Percentiles rank a stretch among this genome's conserved stretches.
These are phyloP conservation scores for Aspergillus candidus DNA, from an alignment of 2,329 filamentous ascomycete species.

Conservation along the genomic window DNA sequence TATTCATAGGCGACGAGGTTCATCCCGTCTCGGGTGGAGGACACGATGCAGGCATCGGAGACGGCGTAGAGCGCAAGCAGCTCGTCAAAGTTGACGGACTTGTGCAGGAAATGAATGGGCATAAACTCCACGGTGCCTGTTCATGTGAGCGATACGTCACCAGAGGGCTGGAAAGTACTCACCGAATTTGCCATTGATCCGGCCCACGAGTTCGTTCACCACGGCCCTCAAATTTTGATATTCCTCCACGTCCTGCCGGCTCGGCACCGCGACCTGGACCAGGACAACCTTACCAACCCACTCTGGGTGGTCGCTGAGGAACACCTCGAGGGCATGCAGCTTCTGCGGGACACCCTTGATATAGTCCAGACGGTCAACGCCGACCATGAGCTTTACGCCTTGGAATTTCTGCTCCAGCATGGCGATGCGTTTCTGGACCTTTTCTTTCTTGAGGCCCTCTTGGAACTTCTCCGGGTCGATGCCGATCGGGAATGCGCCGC, in stretches of 20 bases:
- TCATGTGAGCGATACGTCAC: conserved; percentile 10
- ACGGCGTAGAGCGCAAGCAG: conserved; percentile 88
- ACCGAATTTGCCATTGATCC: conserved; percentile 75
- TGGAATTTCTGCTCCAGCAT: conserved; percentile 85
- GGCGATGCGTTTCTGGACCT: conserved; percentile 80
- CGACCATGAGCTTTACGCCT: conserved; percentile 92
- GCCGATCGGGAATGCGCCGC: conserved; percentile 94
- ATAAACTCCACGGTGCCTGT: conserved; percentile 89
- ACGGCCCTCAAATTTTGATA: conserved; percentile 94
- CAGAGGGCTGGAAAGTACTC: conserved; percentile 1
- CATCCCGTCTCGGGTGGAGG: conserved; percentile 96
- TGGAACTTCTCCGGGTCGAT: conserved; percentile 97
- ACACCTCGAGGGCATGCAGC: conserved; percentile 90
- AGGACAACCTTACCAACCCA: conserved; percentile 97
- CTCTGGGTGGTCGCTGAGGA: conserved; percentile 92
- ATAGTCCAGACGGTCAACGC: conserved; percentile 94
- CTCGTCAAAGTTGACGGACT: conserved; percentile 91
- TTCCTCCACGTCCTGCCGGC: conserved; percentile 91
- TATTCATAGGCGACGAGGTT: conserved; percentile 98
- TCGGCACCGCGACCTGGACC: conserved; percentile 92
- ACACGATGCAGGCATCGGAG: conserved; percentile 86
- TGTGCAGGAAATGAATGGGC: conserved; percentile 98
- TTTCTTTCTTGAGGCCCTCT: conserved; percentile 76
- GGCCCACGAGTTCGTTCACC: conserved; percentile 91
- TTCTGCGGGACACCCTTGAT: conserved; percentile 99